These are phyloP conservation scores for Wickerhamomyces rabaulensis DNA, from an alignment of 805 yeast genomes.

Conservation along the genomic window DNA sequence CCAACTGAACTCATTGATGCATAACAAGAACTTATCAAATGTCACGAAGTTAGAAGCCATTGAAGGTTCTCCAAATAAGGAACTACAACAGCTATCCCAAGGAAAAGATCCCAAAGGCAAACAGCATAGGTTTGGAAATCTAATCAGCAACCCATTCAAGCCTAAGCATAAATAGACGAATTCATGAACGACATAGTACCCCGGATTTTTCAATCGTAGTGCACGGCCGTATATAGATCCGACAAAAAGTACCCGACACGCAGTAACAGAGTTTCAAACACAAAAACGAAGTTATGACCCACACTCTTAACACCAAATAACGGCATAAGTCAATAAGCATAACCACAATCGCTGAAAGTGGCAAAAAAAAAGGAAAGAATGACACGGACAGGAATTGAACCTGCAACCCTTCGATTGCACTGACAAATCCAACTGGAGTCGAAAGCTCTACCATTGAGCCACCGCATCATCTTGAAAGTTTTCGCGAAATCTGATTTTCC, in stretches of 20 bases:
- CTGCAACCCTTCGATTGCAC: slow-evolving; percentile 74
- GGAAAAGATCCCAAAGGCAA: not conserved
- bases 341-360: no score
- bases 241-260: no score
- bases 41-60: slow-evolving; percentile 14
- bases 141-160: not conserved
- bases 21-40: not conserved
- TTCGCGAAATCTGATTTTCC: not conserved
- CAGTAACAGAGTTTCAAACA: no score
- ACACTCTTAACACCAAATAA: no score
- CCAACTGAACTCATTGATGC: slow-evolving; percentile 16
- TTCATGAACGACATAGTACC: not conserved
- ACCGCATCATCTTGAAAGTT: slow-evolving; percentile 45
- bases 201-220: not conserved
- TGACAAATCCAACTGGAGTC: slow-evolving; percentile 49
- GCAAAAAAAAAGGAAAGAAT: slow-evolving; percentile 30
- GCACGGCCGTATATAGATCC: no score
- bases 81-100: not conserved
- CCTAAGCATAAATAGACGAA: not conserved
- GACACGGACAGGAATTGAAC: slow-evolving; percentile 83
- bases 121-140: not conserved
- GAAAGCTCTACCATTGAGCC: slow-evolving; percentile 79
- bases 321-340: no score
- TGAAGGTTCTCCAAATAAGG: slow-evolving; percentile 22
- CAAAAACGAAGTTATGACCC: no score